Percentiles rank a stretch among this genome's conserved stretches.
phyloP scores from a whole-genome alignment of 306 rosid species.

The Quercus mongolica region DNA sequence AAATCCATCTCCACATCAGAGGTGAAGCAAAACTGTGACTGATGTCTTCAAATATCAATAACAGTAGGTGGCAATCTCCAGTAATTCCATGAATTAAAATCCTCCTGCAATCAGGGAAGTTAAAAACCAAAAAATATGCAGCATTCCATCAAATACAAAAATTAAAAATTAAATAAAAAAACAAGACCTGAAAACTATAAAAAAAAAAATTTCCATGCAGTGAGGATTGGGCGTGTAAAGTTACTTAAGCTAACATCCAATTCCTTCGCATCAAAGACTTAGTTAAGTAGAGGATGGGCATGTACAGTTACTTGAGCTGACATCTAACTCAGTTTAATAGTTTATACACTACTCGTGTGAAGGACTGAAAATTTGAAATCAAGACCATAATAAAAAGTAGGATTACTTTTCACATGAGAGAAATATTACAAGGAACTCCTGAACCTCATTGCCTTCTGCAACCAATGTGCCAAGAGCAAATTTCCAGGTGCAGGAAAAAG shows the following conservation, averaged over 20 bases:
- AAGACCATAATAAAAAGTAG: background rate
- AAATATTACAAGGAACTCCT: background rate
- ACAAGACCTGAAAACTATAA: background rate
- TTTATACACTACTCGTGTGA: background rate
- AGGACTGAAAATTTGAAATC: background rate
- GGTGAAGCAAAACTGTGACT: slow-evolving; percentile 8
- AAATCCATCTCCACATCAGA: slow-evolving; percentile 21
- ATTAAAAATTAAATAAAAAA: background rate
- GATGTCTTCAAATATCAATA: slow-evolving; percentile 38
- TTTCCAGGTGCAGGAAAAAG: background rate
- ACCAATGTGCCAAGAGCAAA: background rate
- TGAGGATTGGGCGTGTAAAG: background rate
- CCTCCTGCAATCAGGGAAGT: slow-evolving; percentile 62
- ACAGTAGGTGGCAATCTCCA: slow-evolving; percentile 71
- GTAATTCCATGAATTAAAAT: slow-evolving; percentile 89
- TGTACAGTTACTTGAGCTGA: background rate
- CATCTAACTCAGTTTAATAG: background rate
- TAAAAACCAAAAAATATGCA: background rate
- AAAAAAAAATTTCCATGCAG: background rate
- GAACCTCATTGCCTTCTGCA: background rate
- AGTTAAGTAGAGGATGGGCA: background rate
- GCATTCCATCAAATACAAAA: background rate
- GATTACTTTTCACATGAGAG: background rate
- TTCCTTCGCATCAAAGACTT: background rate
- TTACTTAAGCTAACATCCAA: background rate